Evolutionary conservation across 2,329 filamentous ascomycete species (phyloP).

Genomic region (Calonectria multiphialidica): DNA sequence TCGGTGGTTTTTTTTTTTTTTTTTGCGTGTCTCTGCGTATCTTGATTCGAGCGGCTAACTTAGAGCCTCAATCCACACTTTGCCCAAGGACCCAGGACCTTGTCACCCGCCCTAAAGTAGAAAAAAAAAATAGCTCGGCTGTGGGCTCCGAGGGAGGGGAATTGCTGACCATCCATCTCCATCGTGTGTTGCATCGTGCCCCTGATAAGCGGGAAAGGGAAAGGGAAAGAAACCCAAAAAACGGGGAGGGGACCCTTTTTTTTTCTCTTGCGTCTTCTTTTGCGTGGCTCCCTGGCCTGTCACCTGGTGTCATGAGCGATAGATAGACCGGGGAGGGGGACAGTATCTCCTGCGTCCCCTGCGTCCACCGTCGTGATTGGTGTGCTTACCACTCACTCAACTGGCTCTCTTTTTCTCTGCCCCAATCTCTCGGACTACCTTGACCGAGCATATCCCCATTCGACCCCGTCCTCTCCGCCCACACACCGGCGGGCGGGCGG

Average conservation of each 20-base stretch:
- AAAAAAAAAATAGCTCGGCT: not conserved
- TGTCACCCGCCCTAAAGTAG: not conserved
- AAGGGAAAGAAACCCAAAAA: not conserved
- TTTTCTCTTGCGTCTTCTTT: no score
- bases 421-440: not conserved
- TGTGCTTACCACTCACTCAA: constrained; percentile 10
- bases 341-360: not conserved
- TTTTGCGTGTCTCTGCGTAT: not conserved
- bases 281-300: not conserved
- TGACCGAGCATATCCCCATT: not conserved
- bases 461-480: no score
- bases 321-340: no score
- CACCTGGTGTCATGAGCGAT: not conserved
- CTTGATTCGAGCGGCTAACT: constrained; percentile 24
- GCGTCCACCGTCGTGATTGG: not conserved
- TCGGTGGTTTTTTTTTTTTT: not conserved
- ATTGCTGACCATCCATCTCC: not conserved
- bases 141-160: not conserved
- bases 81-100: not conserved
- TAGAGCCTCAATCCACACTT: constrained; percentile 6
- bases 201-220: not conserved
- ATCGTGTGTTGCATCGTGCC: not conserved
- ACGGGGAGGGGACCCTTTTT: no score
- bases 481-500: not conserved
- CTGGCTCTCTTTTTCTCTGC: not conserved